A percentile compares a stretch with the other conserved stretches of the same genome.
These are phyloP conservation scores for Scenedesmus sp. DNA, from an alignment of 163 green algal genomes.

Conservation along the genomic window DNA sequence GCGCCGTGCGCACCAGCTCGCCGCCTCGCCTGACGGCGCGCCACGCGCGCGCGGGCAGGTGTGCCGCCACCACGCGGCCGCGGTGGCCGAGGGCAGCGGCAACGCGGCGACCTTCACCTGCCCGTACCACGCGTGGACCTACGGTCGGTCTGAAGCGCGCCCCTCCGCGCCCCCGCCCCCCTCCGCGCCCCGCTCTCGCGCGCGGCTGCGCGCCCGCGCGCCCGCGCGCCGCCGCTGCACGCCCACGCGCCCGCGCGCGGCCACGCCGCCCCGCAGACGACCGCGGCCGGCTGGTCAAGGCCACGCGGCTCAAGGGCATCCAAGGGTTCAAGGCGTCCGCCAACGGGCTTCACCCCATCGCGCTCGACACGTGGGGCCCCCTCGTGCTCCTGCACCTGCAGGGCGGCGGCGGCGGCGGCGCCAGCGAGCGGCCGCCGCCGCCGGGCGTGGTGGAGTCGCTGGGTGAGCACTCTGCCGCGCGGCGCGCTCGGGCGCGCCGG, in stretches of 20 bases:
- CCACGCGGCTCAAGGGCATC: conserved; percentile 60
- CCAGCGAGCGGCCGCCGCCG: background rate
- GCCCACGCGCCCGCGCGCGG: too few species aligned
- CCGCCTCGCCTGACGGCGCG: background rate
- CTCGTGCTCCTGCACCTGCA: conserved; percentile 52
- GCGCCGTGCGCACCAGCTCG: background rate
- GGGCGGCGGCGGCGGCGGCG: background rate
- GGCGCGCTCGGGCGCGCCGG: background rate
- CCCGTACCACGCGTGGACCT: conserved; percentile 71
- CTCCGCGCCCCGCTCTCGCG: too few species aligned
- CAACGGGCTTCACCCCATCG: conserved; percentile 55
- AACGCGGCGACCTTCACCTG: conserved; percentile 50
- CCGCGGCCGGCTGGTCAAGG: conserved; percentile 56
- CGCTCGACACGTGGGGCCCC: conserved; percentile 47
- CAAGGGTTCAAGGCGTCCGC: conserved; percentile 57
- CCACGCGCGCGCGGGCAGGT: conserved; percentile 46
- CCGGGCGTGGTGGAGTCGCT: conserved; percentile 44
- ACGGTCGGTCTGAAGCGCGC: too few species aligned
- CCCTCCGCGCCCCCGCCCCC: too few species aligned
- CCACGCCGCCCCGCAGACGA: conserved; percentile 45
- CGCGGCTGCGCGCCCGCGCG: too few species aligned
- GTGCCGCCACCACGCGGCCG: conserved; percentile 66
- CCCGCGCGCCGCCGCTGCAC: too few species aligned
- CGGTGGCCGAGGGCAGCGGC: conserved; percentile 52
- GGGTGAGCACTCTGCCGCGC: conserved; percentile 4